Evolutionary conservation across 139 green algal species (phyloP).

Genomic region (Chlamydomonas sphaeroides): DNA sequence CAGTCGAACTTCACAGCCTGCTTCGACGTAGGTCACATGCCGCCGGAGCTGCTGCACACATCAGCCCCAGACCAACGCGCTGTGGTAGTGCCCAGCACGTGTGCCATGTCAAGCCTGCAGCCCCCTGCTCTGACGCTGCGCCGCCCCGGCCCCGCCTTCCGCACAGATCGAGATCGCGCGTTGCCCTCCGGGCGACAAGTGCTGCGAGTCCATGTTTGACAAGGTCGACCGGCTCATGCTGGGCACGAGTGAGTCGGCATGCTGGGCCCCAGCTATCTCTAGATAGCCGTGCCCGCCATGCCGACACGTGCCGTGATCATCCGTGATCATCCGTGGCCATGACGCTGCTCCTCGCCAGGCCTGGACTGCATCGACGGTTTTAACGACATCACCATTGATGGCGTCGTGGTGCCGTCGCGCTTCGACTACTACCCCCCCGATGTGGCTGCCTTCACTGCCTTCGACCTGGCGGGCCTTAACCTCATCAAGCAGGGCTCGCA

Average conservation of each 20-base stretch:
- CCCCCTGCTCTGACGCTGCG: too few species aligned
- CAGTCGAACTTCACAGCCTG: not conserved
- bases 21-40: not conserved
- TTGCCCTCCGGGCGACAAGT: not conserved
- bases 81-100: too few species aligned
- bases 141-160: too few species aligned
- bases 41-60: too few species aligned
- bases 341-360: not conserved
- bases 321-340: too few species aligned
- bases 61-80: too few species aligned
- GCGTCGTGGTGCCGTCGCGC: not conserved
- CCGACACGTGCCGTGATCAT: too few species aligned
- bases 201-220: not conserved
- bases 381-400: not conserved
- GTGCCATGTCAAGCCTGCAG: too few species aligned
- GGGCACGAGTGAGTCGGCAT: not conserved
- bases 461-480: not conserved
- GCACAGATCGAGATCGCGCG: not conserved
- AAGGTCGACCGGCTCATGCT: not conserved
- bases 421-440: not conserved
- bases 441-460: not conserved
- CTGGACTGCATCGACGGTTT: not conserved
- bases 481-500: not conserved
- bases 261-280: too few species aligned
- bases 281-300: too few species aligned